Conservation (phyloP, 73 alveolate species). For the Tetrahymena borealis region DNA sequence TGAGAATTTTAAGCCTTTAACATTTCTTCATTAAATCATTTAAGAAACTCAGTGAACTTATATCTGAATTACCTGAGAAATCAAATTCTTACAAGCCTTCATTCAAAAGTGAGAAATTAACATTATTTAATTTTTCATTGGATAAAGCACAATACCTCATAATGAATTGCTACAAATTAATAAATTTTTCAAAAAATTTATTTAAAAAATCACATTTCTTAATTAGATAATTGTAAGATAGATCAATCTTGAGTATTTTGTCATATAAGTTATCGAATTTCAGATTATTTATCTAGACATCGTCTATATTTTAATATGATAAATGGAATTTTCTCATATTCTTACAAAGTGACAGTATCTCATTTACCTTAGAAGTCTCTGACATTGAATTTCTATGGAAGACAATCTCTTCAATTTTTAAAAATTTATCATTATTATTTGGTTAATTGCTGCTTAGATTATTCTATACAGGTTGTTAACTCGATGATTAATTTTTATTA, state of each 20-base stretch:
- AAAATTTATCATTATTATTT: background rate
- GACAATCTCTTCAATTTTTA: background rate
- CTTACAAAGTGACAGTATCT: background rate
- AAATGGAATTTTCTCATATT: background rate
- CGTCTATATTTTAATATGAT: background rate
- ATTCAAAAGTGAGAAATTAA: background rate
- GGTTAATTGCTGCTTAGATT: background rate
- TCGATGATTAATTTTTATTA: background rate
- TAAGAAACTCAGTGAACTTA: background rate
- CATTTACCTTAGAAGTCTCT: background rate
- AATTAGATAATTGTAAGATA: background rate
- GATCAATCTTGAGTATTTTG: background rate
- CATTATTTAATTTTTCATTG: background rate
- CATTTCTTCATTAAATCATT: background rate
- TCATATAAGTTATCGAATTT: background rate
- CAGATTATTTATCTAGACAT: background rate
- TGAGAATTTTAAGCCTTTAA: background rate
- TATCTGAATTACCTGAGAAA: background rate
- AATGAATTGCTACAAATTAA: background rate
- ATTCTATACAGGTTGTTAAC: background rate
- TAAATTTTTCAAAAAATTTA: background rate
- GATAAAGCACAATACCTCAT: background rate
- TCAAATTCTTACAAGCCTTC: background rate
- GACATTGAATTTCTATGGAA: background rate
- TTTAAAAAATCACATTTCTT: background rate